Percentiles rank a stretch among this genome's conserved stretches.
Conservation (phyloP, 1,284 basidiomycete species). For the Volvariella volvacea region DNA sequence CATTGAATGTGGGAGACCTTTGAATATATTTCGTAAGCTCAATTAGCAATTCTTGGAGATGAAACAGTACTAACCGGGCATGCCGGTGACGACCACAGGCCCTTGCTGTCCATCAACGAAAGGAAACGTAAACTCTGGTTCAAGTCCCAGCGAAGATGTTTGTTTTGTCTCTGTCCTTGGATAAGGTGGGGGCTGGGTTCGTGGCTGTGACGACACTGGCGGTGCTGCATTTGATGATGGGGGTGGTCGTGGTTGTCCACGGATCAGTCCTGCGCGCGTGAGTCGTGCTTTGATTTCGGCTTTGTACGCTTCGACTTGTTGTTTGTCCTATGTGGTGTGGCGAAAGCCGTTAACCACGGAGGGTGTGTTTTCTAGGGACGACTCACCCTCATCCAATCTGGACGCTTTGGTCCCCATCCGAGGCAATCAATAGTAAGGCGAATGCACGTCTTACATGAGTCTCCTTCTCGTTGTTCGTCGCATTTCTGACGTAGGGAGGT, state of each 20-base stretch:
- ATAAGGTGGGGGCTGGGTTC: constrained; percentile 7
- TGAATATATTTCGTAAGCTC: constrained; percentile 14
- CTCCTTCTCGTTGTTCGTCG: constrained; percentile 71
- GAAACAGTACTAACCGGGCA: constrained; percentile 29
- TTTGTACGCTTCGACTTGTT: constrained; percentile 74
- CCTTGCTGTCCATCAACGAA: constrained; percentile 8
- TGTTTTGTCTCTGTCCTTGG: constrained; percentile 6
- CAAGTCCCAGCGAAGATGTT: not conserved
- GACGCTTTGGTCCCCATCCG: constrained; percentile 73
- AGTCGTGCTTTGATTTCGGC: constrained; percentile 77
- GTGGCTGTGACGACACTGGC: constrained; percentile 18
- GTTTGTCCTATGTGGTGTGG: constrained; percentile 56
- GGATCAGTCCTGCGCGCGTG: constrained; percentile 67
- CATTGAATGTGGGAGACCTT: constrained; percentile 26
- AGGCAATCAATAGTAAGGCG: constrained; percentile 72
- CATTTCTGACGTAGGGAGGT: constrained; percentile 53
- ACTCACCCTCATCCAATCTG: constrained; percentile 80
- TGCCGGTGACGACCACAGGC: constrained; percentile 25
- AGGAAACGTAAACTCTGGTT: constrained; percentile 1
- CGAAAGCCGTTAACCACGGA: not conserved
- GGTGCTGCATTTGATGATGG: constrained; percentile 9
- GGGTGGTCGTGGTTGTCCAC: constrained; percentile 60
- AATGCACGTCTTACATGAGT: constrained; percentile 72
- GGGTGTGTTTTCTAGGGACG: not conserved
- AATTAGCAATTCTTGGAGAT: constrained; percentile 9